Evolutionary conservation across 1,284 basidiomycete genomes (phyloP).

Genomic region (Bondarzewia mesenterica): DNA sequence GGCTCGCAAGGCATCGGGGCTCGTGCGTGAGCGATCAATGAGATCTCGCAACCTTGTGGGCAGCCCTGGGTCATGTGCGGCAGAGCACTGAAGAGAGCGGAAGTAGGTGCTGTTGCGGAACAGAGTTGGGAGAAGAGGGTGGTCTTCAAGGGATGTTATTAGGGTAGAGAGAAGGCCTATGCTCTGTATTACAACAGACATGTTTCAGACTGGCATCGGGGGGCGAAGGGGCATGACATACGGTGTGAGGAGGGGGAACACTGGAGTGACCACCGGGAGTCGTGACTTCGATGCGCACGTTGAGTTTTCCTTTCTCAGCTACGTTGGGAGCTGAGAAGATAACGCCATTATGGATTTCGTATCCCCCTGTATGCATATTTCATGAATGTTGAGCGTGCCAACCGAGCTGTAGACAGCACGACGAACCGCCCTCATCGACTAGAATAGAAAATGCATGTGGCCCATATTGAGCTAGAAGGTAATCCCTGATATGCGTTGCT

Average conservation of each 20-base stretch:
- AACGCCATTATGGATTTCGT: slow-evolving; percentile 25
- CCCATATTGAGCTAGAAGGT: slow-evolving; percentile 45
- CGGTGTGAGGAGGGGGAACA: slow-evolving; percentile 49
- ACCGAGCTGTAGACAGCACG: too few relatives aligned
- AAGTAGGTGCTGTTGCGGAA: slow-evolving; percentile 36
- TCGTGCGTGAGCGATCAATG: slow-evolving; percentile 26
- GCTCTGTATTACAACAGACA: slow-evolving; percentile 21
- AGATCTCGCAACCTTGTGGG: slow-evolving; percentile 27
- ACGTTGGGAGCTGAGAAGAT: slow-evolving; percentile 44
- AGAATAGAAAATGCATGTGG: slow-evolving; percentile 46
- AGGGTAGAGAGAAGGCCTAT: slow-evolving; percentile 50
- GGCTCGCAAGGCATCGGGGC: slow-evolving; percentile 28
- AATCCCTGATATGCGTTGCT: slow-evolving; percentile 35
- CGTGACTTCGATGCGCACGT: slow-evolving; percentile 43
- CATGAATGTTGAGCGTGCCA: too few relatives aligned
- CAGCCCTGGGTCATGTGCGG: slow-evolving; percentile 37
- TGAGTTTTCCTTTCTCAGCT: slow-evolving; percentile 59
- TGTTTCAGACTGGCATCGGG: too few relatives aligned
- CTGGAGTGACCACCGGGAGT: slow-evolving; percentile 65
- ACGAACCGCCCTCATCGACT: slow-evolving; percentile 44
- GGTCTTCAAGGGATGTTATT: slow-evolving; percentile 41
- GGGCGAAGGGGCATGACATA: slow-evolving; percentile 17
- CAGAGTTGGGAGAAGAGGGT: slow-evolving; percentile 33
- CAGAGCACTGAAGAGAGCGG: slow-evolving; percentile 32
- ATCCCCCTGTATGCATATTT: slow-evolving; percentile 31